Conservation (phyloP, 208 protist species). For the Wallacemonas collosoma region DNA sequence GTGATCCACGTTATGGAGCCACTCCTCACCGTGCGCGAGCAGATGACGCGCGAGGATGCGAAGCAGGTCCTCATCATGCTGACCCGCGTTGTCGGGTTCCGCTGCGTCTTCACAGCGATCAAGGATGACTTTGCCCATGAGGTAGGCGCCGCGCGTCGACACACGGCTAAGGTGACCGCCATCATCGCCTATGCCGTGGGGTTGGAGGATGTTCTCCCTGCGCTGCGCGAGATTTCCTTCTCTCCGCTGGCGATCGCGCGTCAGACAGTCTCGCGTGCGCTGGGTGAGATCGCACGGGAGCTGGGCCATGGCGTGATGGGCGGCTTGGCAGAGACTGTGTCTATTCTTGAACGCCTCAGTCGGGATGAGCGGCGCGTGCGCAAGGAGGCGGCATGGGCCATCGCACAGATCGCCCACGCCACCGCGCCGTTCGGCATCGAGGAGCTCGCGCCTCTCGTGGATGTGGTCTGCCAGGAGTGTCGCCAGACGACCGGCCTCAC, state of each 20-base stretch:
- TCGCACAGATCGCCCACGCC: conserved; percentile 97
- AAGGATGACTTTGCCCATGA: conserved; percentile 98
- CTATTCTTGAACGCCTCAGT: conserved; percentile 95
- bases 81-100: conserved; percentile 98
- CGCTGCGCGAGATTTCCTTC: conserved; percentile 97
- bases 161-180: conserved; percentile 97
- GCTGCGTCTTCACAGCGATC: conserved; percentile 98
- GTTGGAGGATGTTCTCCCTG: conserved; percentile 95
- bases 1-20: conserved; percentile 99
- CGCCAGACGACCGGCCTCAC: conserved; percentile 94
- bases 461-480: conserved; percentile 96
- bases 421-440: conserved; percentile 98
- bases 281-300: conserved; percentile 97
- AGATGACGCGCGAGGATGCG: conserved; percentile 98
- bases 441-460: conserved; percentile 95
- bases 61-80: conserved; percentile 99
- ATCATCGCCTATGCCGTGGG: conserved; percentile 97
- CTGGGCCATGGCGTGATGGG: conserved; percentile 98
- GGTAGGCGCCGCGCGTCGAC: conserved; percentile 98
- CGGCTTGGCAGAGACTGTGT: conserved; percentile 94
- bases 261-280: conserved; percentile 97
- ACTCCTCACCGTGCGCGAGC: conserved; percentile 98
- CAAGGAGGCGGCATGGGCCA: conserved; percentile 95
- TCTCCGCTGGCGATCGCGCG: conserved; percentile 97
- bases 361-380: conserved; percentile 96